Evolutionary conservation across 2,329 filamentous ascomycete species (phyloP).

Genomic region (Hymenoscyphus albidus): DNA sequence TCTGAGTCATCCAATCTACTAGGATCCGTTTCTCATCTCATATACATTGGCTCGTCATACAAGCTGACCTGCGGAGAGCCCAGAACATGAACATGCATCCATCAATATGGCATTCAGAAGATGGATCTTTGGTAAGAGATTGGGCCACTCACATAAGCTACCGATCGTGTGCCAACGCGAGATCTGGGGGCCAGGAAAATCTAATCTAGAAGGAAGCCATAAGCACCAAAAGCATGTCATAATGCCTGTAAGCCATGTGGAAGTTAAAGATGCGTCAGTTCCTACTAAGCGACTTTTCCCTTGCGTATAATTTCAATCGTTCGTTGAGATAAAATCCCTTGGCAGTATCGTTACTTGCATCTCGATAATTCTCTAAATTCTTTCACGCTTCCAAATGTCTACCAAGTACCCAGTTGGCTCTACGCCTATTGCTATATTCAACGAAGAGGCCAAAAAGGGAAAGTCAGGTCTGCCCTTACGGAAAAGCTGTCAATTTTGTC

Average conservation of each 20-base stretch:
- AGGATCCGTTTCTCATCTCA: constrained; percentile 1
- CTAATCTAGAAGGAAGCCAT: neutral
- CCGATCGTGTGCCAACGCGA: neutral
- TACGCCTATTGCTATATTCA: neutral
- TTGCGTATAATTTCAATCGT: neutral
- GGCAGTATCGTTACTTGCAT: neutral
- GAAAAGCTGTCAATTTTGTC: constrained; percentile 11
- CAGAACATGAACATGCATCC: neutral
- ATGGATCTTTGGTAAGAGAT: neutral
- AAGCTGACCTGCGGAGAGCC: neutral
- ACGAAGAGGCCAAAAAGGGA: neutral
- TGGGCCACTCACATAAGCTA: neutral
- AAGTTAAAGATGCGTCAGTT: neutral
- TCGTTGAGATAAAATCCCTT: neutral
- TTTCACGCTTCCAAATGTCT: neutral
- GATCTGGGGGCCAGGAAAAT: neutral
- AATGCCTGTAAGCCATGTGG: constrained; percentile 1
- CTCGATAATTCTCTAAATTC: neutral
- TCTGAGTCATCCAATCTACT: neutral
- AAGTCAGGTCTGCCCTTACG: constrained; percentile 5
- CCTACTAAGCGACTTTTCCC: neutral
- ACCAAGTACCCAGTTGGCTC: neutral
- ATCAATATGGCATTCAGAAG: neutral
- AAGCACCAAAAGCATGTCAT: neutral
- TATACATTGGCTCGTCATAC: neutral